Evolutionary conservation across 1,284 basidiomycete species (phyloP), one percentile per base, ranked within the genome.

Genomic region (Athelia psychrophila): DNA sequence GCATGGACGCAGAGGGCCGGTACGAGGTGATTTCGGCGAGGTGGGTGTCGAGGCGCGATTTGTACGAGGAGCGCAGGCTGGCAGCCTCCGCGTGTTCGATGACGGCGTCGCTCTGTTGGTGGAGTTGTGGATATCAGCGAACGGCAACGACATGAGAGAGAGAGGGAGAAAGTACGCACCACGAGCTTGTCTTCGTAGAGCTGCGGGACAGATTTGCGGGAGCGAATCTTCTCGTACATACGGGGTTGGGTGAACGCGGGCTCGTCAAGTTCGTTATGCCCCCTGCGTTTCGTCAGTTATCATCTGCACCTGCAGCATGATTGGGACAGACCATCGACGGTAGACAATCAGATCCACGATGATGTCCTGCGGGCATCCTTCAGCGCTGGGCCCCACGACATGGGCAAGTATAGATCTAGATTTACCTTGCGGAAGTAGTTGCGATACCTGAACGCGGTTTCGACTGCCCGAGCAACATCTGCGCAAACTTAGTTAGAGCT

Each of bases 181-280:
- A 30, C 13, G 27, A 30, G 27, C 27, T 30, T 83, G 49, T 87
- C 79, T 63, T 95, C 93, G 62, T 94, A 96, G 18, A 92, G 69
- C 49, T 83, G 77, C 5, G 93, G 91, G 5, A 95, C 90, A 3
- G 88, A 91, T 44, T 78, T 83, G 48, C 90, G 75, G 0, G 82
- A 78, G 4, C 84, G 78, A 60, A 94, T 93, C 70, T 89, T 84
- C 65, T 91, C 81, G 67, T 95, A 94, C 93, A 95, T 95, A 20
- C 85, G 71, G 0, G 92, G 93, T 63, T 91, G 88, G 0, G 95
- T 97, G 67, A 94, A 93, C 16, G 85, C 84, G 0, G 95, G 95
- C 58, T 95, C 82, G 63, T 96, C 93, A 30, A 95, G 80, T 69
- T 95, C 93, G 63, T 95, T 95, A 67, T 95, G 93, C 2, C 90